These are phyloP conservation scores for Fraxinus dipetala DNA, from an alignment of 305 asterid species.

Conservation along the genomic window DNA sequence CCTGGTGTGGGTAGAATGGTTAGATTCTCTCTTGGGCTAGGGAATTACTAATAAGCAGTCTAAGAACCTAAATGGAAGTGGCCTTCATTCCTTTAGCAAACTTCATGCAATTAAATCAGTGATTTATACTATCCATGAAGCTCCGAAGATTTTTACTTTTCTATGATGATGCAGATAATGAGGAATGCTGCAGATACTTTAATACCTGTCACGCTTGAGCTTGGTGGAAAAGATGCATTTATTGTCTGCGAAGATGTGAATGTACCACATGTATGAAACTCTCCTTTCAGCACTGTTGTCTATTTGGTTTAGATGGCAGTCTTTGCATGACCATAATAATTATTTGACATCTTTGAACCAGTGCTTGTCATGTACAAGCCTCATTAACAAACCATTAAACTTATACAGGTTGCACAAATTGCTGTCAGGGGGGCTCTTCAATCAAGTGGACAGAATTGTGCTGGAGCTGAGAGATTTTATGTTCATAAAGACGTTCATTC, in stretches of 20 bases:
- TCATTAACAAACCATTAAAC: slow-evolving; percentile 19
- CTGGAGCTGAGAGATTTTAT: slow-evolving; percentile 97
- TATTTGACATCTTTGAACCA: slow-evolving; percentile 12
- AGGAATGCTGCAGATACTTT: slow-evolving; percentile 77
- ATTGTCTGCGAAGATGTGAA: slow-evolving; percentile 92
- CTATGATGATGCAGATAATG: slow-evolving; percentile 64
- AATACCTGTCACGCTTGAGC: slow-evolving; percentile 93
- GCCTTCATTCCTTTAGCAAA: slow-evolving; percentile 6
- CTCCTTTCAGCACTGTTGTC: slow-evolving; percentile 12
- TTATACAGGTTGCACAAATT: slow-evolving; percentile 84
- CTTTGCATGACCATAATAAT: slow-evolving; percentile 10
- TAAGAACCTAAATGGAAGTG: slow-evolving; percentile 9
- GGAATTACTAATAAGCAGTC: background rate
- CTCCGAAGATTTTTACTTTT: slow-evolving; percentile 13
- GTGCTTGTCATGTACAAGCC: slow-evolving; percentile 15
- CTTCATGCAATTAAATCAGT: slow-evolving; percentile 12
- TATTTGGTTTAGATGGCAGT: slow-evolving; percentile 16
- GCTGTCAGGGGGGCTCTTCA: slow-evolving; percentile 95
- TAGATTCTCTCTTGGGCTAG: slow-evolving; percentile 26
- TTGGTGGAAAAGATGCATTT: slow-evolving; percentile 96
- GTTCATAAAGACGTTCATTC: slow-evolving; percentile 81
- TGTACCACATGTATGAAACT: slow-evolving; percentile 68
- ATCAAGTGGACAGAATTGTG: slow-evolving; percentile 97
- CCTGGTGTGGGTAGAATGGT: slow-evolving; percentile 97
- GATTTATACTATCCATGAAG: slow-evolving; percentile 2